Base-by-base conservation (phyloP, 2,329 filamentous ascomycete species). In the Claviceps cyperi region DNA sequence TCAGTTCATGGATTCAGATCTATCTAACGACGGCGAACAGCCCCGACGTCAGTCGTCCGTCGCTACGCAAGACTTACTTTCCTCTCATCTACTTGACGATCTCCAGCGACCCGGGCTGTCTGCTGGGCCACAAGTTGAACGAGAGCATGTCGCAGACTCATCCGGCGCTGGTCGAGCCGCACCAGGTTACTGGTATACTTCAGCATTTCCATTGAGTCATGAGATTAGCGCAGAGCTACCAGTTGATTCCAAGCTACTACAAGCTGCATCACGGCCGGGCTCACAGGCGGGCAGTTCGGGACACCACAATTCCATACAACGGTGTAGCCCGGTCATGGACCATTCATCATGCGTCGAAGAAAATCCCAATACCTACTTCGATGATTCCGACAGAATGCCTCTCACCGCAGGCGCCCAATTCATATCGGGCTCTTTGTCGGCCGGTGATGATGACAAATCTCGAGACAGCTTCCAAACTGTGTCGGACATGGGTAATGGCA, bases 21-120 rank as follows among this genome's bases (percentile, higher is more conserved):
- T 52, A 49, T 57, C 56, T 41, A 35, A 39, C 32, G 59, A 60
- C 44, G 56, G 56, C 56, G 56, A 57, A 52, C 53, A 57, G 50
- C 52, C 51, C 47, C 59, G 57, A 51, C 60, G 57, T 49, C 56
- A 56, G 41, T 62, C 56, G 59, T 82, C 83, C 54, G 90, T 92
- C 67, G 84, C 84, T 52, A 71, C 91, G 52, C 81, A 81, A 64
- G 77, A 83, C 58, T 70, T 86, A 37, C 61, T 64, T 50, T 54
- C 57, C 13, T 51, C 55, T 28, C 52, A 37, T 19, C 9, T 15
- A 24, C 5, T 41, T 2, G 37, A 22, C 15, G 32, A 37, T 32
- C 39, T 36, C 37, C 46, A 28, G 24, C 24, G 17, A 28, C 24
- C 21, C 21, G 19, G 36, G 15, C 19, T 17, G 5, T 14, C 22